Percentiles rank a stretch among this genome's conserved stretches.
Conservation (phyloP, 257 asterid species). For the Jacaranda mimosifolia region DNA sequence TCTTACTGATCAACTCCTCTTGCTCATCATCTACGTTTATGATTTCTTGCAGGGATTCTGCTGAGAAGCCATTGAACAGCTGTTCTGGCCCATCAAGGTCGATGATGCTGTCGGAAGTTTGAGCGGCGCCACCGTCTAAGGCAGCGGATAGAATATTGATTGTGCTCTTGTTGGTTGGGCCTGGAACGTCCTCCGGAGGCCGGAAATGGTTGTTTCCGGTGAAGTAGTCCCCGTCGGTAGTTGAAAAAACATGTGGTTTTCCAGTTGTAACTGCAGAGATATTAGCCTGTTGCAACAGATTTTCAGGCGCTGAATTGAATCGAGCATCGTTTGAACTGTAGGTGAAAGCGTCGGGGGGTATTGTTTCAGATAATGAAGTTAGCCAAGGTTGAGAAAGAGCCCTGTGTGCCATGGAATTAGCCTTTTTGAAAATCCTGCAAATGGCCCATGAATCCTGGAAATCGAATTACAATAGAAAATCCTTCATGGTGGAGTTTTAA, state of each 20-base stretch:
- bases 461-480: too few species aligned
- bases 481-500: too few species aligned
- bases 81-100: conserved; percentile 45
- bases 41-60: conserved; percentile 43
- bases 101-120: conserved; percentile 15
- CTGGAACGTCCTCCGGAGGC: conserved; percentile 46
- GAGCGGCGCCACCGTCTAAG: not conserved
- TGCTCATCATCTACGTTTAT: conserved; percentile 25
- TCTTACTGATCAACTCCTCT: conserved; percentile 34
- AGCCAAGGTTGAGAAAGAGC: conserved; percentile 63
- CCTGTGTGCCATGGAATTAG: conserved; percentile 63
- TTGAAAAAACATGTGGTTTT: conserved; percentile 36
- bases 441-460: conserved; percentile 90
- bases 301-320: conserved; percentile 38
- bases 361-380: conserved; percentile 48
- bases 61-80: conserved; percentile 44
- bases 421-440: conserved; percentile 82
- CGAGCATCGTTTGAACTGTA: conserved; percentile 30
- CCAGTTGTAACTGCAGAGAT: conserved; percentile 3
- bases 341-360: conserved; percentile 47
- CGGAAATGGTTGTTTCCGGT: conserved; percentile 49
- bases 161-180: conserved; percentile 34
- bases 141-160: conserved; percentile 43
- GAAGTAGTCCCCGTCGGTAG: conserved; percentile 42
- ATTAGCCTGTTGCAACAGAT: conserved; percentile 37